phyloP scores from a whole-genome alignment of 768 basidiomycete genomes.

The Mycena metata region DNA sequence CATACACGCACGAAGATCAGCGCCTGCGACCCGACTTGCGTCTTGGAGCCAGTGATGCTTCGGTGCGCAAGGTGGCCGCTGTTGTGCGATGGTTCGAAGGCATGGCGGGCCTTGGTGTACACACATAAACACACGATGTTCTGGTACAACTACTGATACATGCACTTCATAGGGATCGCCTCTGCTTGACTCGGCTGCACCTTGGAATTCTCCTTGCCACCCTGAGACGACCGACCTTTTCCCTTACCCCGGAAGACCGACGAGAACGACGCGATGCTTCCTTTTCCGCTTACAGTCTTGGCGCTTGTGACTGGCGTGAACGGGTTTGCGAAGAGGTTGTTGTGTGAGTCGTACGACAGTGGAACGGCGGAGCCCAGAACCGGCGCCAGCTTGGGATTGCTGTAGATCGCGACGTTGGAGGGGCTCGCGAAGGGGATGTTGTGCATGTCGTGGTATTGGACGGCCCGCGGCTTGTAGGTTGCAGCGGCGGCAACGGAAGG shows the following conservation, averaged over 20 bases:
- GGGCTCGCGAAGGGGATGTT: conserved; percentile 39
- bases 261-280: background rate
- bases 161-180: background rate
- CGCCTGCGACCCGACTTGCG: conserved; percentile 79
- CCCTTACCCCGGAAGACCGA: conserved; percentile 12
- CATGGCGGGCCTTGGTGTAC: conserved; percentile 69
- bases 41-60: conserved; percentile 76
- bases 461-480: background rate
- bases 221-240: conserved; percentile 1
- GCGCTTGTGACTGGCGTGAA: conserved; percentile 27
- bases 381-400: conserved; percentile 35
- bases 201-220: conserved; percentile 24
- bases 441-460: conserved; percentile 34
- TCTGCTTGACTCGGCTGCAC: background rate
- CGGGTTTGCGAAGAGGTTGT: conserved; percentile 29
- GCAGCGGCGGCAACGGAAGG: conserved; percentile 11
- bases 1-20: conserved; percentile 69
- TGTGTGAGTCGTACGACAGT: conserved; percentile 32
- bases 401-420: conserved; percentile 33
- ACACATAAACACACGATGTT: too few relatives aligned
- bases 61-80: conserved; percentile 74
- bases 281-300: background rate
- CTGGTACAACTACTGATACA: conserved; percentile 3
- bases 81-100: conserved; percentile 80
- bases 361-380: conserved; percentile 35